phyloP scores from a whole-genome alignment of 768 basidiomycete species.

The Trametes coccinea region DNA sequence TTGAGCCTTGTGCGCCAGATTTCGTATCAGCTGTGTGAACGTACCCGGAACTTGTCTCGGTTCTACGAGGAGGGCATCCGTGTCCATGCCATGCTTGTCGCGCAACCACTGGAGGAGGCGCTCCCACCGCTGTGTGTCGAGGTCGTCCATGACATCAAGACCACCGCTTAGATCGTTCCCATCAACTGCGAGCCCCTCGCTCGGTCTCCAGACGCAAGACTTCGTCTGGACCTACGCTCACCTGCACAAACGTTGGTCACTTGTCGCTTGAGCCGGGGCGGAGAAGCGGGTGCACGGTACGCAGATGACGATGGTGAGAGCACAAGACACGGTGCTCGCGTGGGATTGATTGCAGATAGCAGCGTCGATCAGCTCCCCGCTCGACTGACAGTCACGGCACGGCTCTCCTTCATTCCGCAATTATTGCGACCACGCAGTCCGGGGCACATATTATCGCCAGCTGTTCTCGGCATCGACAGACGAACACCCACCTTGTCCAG shows the following conservation, averaged over 20 bases:
- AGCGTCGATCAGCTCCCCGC: conserved; percentile 8
- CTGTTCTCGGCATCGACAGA: background rate
- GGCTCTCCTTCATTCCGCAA: conserved; percentile 27
- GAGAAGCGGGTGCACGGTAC: background rate
- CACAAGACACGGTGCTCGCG: background rate
- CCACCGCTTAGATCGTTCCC: conserved; percentile 5
- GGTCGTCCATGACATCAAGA: conserved; percentile 15
- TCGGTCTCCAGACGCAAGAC: background rate
- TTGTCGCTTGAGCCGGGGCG: background rate
- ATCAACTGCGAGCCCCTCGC: conserved; percentile 5
- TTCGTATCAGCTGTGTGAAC: conserved; percentile 3
- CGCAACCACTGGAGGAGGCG: conserved; percentile 27
- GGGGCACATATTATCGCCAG: conserved; percentile 6
- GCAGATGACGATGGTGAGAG: conserved; percentile 20
- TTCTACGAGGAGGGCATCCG: conserved; percentile 49
- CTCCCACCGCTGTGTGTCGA: conserved; percentile 26
- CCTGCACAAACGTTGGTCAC: background rate
- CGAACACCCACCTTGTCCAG: conserved; percentile 2
- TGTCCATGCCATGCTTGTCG: conserved; percentile 31
- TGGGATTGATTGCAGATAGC: conserved; percentile 29
- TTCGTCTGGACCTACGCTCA: background rate
- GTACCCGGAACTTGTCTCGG: conserved; percentile 54
- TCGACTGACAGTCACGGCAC: background rate
- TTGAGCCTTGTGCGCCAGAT: background rate
- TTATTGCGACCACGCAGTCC: conserved; percentile 15